A percentile compares a stretch with the other conserved stretches of the same genome.
These are phyloP conservation scores for Rosellinia necatrix DNA, from an alignment of 2,329 filamentous ascomycete genomes.

Conservation along the genomic window DNA sequence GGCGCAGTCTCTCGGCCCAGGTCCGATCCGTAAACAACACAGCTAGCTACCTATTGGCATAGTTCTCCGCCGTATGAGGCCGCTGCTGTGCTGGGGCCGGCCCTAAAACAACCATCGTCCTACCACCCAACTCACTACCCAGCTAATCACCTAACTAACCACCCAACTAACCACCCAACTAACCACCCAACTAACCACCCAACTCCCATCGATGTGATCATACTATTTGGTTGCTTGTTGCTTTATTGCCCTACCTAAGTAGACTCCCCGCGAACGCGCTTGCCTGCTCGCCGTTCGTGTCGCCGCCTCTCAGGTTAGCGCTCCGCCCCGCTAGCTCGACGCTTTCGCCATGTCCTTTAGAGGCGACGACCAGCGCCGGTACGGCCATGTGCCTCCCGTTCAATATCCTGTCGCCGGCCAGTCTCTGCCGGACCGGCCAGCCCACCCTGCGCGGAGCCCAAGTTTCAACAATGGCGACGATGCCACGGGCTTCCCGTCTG, in stretches of 20 bases:
- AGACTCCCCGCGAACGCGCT: constrained; percentile 1
- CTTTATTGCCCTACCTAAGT: too few relatives aligned
- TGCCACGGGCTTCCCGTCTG: constrained; percentile 54
- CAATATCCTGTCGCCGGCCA: constrained; percentile 61
- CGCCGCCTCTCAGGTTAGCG: not conserved
- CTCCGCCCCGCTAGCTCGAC: not conserved
- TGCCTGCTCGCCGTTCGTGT: not conserved
- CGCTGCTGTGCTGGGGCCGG: constrained; percentile 21
- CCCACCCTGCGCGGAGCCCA: constrained; percentile 57
- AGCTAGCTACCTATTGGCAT: too few relatives aligned
- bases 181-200: constrained; percentile 9
- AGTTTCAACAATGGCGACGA: constrained; percentile 83
- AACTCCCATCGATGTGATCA: constrained; percentile 36
- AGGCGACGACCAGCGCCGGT: constrained; percentile 65
- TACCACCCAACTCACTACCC: constrained; percentile 12
- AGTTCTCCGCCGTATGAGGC: too few relatives aligned
- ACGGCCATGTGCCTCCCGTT: constrained; percentile 68
- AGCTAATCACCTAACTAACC: constrained; percentile 10
- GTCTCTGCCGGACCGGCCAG: constrained; percentile 44
- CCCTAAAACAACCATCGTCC: constrained; percentile 21
- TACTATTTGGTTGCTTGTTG: constrained; percentile 4
- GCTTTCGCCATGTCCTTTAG: constrained; percentile 62
- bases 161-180: constrained; percentile 13
- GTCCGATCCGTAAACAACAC: not conserved
- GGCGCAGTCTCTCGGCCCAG: not conserved